Evolutionary conservation across 257 asterid genomes (phyloP).

Genomic region (Osmanthus fragrans): DNA sequence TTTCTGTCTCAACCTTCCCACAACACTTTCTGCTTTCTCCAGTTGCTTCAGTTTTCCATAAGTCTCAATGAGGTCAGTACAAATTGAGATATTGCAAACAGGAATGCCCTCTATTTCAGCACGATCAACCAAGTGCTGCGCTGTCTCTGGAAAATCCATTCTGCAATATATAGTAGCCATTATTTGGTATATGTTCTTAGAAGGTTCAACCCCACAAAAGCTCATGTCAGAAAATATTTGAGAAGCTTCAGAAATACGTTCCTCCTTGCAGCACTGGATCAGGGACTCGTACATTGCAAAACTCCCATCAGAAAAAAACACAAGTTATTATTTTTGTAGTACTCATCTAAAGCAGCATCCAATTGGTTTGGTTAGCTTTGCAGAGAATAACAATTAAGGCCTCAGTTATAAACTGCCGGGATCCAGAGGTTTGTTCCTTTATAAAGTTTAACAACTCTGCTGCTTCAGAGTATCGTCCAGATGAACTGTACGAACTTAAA

Average conservation of each 20-base stretch:
- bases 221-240: conserved; percentile 87
- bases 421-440: conserved; percentile 60
- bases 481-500: conserved; percentile 79
- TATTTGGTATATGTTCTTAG: conserved; percentile 48
- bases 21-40: conserved; percentile 72
- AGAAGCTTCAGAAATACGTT: conserved; percentile 71
- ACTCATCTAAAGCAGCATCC: conserved; percentile 81
- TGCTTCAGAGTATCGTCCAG: conserved; percentile 76
- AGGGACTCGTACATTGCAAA: conserved; percentile 62
- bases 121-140: conserved; percentile 60
- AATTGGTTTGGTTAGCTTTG: conserved; percentile 65
- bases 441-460: conserved; percentile 63
- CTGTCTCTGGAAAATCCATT: conserved; percentile 87
- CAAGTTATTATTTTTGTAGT: conserved; percentile 41
- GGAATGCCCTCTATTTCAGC: conserved; percentile 57
- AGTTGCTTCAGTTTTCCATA: conserved; percentile 73
- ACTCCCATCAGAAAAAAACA: conserved; percentile 38
- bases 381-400: conserved; percentile 79
- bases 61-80: conserved; percentile 66
- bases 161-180: conserved; percentile 62
- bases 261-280: conserved; percentile 62
- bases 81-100: conserved; percentile 51
- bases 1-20: conserved; percentile 62
- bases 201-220: conserved; percentile 68
- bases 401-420: conserved; percentile 55